These are phyloP conservation scores for Magnusiomyces fungicola DNA, from an alignment of 1,139 yeast genomes.

Conservation along the genomic window DNA sequence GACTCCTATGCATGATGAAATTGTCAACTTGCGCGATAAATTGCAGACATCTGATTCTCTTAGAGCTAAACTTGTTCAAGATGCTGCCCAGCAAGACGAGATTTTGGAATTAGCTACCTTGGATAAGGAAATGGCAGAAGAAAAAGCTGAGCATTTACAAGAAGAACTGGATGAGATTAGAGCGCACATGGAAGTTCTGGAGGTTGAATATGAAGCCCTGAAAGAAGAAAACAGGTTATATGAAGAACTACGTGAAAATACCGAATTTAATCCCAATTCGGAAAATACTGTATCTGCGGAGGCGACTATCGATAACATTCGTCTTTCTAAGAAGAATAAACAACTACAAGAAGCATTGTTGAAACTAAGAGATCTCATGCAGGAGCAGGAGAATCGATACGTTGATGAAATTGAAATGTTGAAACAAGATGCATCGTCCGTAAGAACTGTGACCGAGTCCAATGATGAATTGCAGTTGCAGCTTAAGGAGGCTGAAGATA, in stretches of 20 bases:
- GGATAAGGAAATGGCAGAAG: conserved; percentile 48
- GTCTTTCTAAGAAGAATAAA: conserved; percentile 36
- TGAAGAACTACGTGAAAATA: conserved; percentile 25
- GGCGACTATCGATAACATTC: conserved; percentile 27
- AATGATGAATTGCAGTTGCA: conserved; percentile 27
- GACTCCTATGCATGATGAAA: conserved; percentile 32
- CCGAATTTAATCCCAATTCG: conserved; percentile 20
- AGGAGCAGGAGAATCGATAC: conserved; percentile 36
- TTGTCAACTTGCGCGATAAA: conserved; percentile 25
- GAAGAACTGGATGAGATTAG: conserved; percentile 31
- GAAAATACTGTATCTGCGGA: background rate
- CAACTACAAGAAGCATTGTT: conserved; percentile 36
- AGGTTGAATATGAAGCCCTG: conserved; percentile 37
- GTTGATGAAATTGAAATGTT: conserved; percentile 35
- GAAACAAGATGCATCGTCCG: conserved; percentile 17
- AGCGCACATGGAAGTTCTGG: conserved; percentile 35
- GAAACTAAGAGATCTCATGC: conserved; percentile 35
- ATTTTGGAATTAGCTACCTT: conserved; percentile 46
- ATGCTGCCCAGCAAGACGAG: conserved; percentile 35
- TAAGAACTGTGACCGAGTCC: conserved; percentile 13
- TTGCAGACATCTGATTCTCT: conserved; percentile 24
- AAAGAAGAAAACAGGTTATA: conserved; percentile 44
- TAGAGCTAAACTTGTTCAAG: conserved; percentile 33
- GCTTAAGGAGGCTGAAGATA: conserved; percentile 36
- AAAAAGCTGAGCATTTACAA: conserved; percentile 36